Percentiles rank a stretch among this genome's conserved stretches.
Conservation (phyloP, 495 filamentous ascomycete genomes). For the Aspergillus hancockii region DNA sequence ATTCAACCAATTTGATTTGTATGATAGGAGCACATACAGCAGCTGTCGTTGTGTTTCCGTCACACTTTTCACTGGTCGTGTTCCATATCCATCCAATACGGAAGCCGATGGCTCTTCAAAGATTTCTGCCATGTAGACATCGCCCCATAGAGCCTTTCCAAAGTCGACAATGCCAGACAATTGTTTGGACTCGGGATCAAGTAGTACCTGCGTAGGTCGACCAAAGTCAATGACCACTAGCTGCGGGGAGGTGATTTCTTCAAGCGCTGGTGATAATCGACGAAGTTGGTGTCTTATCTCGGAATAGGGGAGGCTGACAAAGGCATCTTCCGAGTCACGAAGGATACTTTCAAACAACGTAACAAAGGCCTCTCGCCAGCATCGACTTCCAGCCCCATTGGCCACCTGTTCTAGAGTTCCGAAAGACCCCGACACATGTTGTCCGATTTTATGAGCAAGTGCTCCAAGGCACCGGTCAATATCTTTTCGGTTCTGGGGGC, state of each 20-base stretch:
- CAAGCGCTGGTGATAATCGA: constrained; percentile 50
- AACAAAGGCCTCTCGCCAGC: constrained; percentile 64
- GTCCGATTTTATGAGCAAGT: constrained; percentile 33
- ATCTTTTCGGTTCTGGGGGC: constrained; percentile 33
- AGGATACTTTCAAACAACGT: constrained; percentile 61
- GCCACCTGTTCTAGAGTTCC: constrained; percentile 52
- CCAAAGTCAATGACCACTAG: constrained; percentile 60
- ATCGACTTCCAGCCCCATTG: constrained; percentile 45
- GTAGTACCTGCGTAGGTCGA: constrained; percentile 56
- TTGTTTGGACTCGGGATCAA: constrained; percentile 50
- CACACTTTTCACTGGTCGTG: constrained; percentile 23
- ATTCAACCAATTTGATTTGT: neutral
- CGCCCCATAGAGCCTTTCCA: constrained; percentile 51
- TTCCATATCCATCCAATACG: constrained; percentile 42
- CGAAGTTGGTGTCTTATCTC: constrained; percentile 56
- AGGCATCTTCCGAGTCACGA: constrained; percentile 70
- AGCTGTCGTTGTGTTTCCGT: constrained; percentile 32
- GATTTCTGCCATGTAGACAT: constrained; percentile 47
- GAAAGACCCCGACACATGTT: constrained; percentile 48
- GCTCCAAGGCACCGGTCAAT: constrained; percentile 47
- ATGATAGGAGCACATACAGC: constrained; percentile 31
- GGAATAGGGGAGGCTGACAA: constrained; percentile 66
- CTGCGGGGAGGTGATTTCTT: constrained; percentile 55
- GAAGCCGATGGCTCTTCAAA: constrained; percentile 38
- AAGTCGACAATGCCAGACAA: constrained; percentile 49